A percentile compares a stretch with the other conserved stretches of the same genome.
These are phyloP conservation scores for Exophiala oligosperma DNA, from an alignment of 2,329 filamentous ascomycete species.

Conservation along the genomic window DNA sequence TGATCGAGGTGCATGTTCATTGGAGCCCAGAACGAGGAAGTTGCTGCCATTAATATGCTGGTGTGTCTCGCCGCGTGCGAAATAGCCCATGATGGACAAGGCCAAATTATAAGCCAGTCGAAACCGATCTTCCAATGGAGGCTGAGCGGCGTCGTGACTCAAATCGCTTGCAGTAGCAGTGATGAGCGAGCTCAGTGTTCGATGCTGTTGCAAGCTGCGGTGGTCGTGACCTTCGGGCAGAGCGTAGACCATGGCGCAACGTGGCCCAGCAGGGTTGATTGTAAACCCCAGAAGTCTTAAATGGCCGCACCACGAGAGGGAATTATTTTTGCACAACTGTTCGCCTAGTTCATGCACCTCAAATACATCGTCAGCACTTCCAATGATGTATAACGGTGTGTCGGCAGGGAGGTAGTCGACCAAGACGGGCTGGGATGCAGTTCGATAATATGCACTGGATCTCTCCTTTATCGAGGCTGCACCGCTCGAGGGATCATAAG, in stretches of 20 bases:
- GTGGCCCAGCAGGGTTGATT: constrained; percentile 24
- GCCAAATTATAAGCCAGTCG: constrained; percentile 60
- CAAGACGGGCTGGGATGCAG: constrained; percentile 22
- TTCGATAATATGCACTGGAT: constrained; percentile 25
- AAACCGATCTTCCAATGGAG: constrained; percentile 60
- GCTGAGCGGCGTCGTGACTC: constrained; percentile 39
- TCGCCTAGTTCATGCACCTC: constrained; percentile 26
- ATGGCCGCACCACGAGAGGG: constrained; percentile 29
- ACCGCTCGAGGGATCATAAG: constrained; percentile 27
- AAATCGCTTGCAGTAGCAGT: constrained; percentile 24
- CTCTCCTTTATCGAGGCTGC: constrained; percentile 16
- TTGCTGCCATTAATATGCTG: constrained; percentile 67
- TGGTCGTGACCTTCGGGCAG: constrained; percentile 26
- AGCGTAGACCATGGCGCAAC: constrained; percentile 29
- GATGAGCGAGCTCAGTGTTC: constrained; percentile 27
- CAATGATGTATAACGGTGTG: constrained; percentile 21
- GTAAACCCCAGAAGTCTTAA: constrained; percentile 44
- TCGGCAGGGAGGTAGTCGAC: constrained; percentile 27
- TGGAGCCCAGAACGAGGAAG: constrained; percentile 54
- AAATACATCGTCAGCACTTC: constrained; percentile 27
- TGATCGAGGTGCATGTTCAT: constrained; percentile 30
- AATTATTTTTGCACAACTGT: constrained; percentile 20
- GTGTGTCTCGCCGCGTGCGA: constrained; percentile 58
- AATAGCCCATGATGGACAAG: constrained; percentile 57
- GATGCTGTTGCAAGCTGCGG: constrained; percentile 22